Evolutionary conservation across 2,329 filamentous ascomycete species (phyloP), one percentile per base, ranked within the genome.

Genomic region (Aspergillaceae sp.): DNA sequence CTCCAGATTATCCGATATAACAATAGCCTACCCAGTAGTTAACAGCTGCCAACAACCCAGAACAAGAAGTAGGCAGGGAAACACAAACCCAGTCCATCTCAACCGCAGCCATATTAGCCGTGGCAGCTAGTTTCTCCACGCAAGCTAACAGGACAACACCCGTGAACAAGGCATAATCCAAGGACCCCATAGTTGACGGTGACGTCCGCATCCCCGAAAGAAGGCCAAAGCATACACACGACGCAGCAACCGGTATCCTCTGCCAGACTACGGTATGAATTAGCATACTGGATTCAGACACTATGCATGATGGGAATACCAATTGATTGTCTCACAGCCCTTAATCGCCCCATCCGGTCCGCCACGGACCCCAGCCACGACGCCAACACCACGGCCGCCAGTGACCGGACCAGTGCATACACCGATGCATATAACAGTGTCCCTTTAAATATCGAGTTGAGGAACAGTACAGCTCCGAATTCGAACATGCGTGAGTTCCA

Each of bases 401-500:
- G 64, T 4, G 77, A 74, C 26, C 84, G 76, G 4, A 74, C 68
- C 5, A 87, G 65, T 0, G 84, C 84, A 56, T 87, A 88, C n/a
- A 83, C 66, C 0, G 83, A 86, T 46, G 82, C 74, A 33, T 79
- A 83, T 26, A 84, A 70, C 26, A 88, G 67, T 0, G 82, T 86
- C 0, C 71, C 65, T 0, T 76, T 76, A 53, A 72, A 82, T 40
- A 78, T 72, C 1, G 70, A 62, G 0, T 78, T 77, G 7, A 82
- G 67, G 59, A 76, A 82, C 4, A 82, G 66, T 4, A 83, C 76
- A 4, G 77, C 74, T 29, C 73, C 80, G 46, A 83, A 83, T 57
- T 84, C 79, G 51, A 83, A 84, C 46, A 79, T 65, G 19, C 80
- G 75, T 0, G 79, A 77, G 60, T 83, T 84, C 77, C 78, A 82